Percentiles rank a stretch among this genome's conserved stretches.
phyloP scores from a whole-genome alignment of 116 monocot genomes.

The Zostera marina region DNA sequence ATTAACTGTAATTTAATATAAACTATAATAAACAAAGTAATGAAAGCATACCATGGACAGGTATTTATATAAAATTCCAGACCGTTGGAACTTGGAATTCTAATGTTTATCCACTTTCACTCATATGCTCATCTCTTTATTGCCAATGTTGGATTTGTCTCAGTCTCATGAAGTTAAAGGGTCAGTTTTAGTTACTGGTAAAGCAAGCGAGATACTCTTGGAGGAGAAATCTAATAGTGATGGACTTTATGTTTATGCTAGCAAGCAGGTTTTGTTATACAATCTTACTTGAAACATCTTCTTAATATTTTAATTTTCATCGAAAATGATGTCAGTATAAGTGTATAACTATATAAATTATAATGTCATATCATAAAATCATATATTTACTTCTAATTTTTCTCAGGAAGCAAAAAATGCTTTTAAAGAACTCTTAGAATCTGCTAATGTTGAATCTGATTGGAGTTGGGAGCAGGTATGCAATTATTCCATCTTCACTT shows the following conservation, averaged over 20 bases:
- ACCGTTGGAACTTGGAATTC: too few species aligned
- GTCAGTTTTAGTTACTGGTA: slow-evolving; percentile 45
- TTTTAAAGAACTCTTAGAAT: slow-evolving; percentile 81
- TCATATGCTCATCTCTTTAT: background rate
- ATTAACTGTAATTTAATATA: too few species aligned
- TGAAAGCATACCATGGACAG: too few species aligned
- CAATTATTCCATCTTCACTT: background rate
- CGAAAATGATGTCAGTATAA: background rate
- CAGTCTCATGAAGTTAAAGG: slow-evolving; percentile 55
- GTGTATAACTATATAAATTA: too few species aligned
- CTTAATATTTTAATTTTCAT: slow-evolving; percentile 1
- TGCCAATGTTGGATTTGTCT: background rate
- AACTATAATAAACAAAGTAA: too few species aligned
- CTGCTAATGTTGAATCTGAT: slow-evolving; percentile 87
- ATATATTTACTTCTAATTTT: background rate
- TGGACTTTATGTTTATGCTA: slow-evolving; percentile 75
- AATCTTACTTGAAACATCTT: background rate
- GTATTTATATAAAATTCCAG: too few species aligned
- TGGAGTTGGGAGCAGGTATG: slow-evolving; percentile 95
- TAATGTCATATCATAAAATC: background rate
- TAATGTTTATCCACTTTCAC: too few species aligned
- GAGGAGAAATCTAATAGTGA: slow-evolving; percentile 73
- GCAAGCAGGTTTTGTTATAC: slow-evolving; percentile 55
- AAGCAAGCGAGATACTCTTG: slow-evolving; percentile 40
- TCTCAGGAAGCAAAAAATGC: slow-evolving; percentile 93